Percentiles rank a stretch among this genome's conserved stretches.
These are phyloP conservation scores for Alternaria conjuncta DNA, from an alignment of 2,329 filamentous ascomycete species.

Conservation along the genomic window DNA sequence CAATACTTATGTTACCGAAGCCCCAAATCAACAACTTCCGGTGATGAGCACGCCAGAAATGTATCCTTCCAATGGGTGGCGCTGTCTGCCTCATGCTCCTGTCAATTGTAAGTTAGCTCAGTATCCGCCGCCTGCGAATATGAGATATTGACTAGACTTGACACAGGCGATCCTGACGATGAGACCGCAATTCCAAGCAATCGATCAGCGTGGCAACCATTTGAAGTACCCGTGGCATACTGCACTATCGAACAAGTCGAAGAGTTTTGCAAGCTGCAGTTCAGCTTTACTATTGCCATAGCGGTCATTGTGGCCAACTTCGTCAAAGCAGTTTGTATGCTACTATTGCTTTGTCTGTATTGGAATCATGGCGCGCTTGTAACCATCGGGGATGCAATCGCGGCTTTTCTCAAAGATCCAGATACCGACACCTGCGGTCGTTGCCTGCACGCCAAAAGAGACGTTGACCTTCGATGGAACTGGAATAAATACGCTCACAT, in stretches of 20 bases:
- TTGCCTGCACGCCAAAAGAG: slow-evolving; percentile 7
- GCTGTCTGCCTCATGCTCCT: slow-evolving; percentile 11
- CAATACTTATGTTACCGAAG: neutral
- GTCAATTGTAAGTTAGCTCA: neutral
- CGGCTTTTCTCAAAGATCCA: slow-evolving; percentile 22
- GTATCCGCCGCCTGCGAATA: neutral
- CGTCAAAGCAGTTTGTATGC: slow-evolving; percentile 12
- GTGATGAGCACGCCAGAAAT: neutral
- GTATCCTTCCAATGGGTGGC: slow-evolving; percentile 20
- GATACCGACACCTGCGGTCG: slow-evolving; percentile 21
- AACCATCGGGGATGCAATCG: slow-evolving; percentile 32
- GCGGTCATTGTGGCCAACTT: slow-evolving; percentile 13
- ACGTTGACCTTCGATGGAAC: neutral
- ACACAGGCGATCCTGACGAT: slow-evolving; percentile 9
- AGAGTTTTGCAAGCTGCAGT: slow-evolving; percentile 35
- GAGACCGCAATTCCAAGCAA: neutral
- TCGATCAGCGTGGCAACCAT: slow-evolving; percentile 17
- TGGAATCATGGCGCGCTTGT: slow-evolving; percentile 18
- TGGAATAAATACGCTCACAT: neutral
- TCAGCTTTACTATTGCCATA: slow-evolving; percentile 30
- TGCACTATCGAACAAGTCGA: slow-evolving; percentile 27
- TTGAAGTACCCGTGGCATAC: slow-evolving; percentile 13
- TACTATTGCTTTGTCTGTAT: slow-evolving; percentile 17
- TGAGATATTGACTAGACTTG: slow-evolving; percentile 2
- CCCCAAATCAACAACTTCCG: neutral